Percentiles rank a stretch among this genome's conserved stretches.
Evolutionary conservation across 345 rosid species (phyloP).

Genomic region (Capsella bursapastoris): DNA sequence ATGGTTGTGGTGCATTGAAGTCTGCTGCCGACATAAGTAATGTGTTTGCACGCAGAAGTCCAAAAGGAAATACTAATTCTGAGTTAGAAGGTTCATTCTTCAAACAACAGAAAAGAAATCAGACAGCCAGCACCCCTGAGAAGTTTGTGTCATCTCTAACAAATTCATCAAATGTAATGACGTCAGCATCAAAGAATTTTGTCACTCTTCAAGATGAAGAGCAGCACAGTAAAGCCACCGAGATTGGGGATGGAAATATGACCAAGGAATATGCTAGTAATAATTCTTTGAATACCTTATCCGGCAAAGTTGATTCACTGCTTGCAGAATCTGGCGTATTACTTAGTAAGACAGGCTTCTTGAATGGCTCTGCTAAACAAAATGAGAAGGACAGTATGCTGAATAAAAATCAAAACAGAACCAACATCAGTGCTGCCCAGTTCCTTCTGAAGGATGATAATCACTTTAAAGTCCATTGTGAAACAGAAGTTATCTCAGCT

Average conservation of each 20-base stretch:
- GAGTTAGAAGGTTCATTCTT: constrained; percentile 40
- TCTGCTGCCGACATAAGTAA: constrained; percentile 26
- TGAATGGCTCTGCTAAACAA: constrained; percentile 41
- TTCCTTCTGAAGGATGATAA: constrained; percentile 15
- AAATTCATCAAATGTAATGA: constrained; percentile 46
- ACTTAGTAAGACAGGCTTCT: constrained; percentile 38
- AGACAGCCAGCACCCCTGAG: constrained; percentile 35
- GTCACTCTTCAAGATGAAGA: constrained; percentile 46
- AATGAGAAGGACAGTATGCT: constrained; percentile 44
- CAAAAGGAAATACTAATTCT: constrained; percentile 42
- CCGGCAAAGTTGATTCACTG: constrained; percentile 40
- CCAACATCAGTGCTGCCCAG: constrained; percentile 38
- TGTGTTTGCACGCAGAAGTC: constrained; percentile 27
- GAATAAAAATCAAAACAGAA: constrained; percentile 42
- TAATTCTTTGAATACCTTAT: constrained; percentile 33
- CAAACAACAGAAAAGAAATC: constrained; percentile 41
- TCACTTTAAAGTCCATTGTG: constrained; percentile 34
- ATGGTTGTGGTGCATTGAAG: background rate
- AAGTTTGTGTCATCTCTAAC: constrained; percentile 45
- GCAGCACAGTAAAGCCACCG: constrained; percentile 25
- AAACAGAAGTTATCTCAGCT: constrained; percentile 40
- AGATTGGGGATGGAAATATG: constrained; percentile 41
- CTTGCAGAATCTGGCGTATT: constrained; percentile 45
- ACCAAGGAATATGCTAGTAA: constrained; percentile 32
- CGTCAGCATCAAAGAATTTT: constrained; percentile 41